Percentiles rank a stretch among this genome's conserved stretches.
Conservation (phyloP, 1,284 basidiomycete genomes). For the Cryptococcus sp. region DNA sequence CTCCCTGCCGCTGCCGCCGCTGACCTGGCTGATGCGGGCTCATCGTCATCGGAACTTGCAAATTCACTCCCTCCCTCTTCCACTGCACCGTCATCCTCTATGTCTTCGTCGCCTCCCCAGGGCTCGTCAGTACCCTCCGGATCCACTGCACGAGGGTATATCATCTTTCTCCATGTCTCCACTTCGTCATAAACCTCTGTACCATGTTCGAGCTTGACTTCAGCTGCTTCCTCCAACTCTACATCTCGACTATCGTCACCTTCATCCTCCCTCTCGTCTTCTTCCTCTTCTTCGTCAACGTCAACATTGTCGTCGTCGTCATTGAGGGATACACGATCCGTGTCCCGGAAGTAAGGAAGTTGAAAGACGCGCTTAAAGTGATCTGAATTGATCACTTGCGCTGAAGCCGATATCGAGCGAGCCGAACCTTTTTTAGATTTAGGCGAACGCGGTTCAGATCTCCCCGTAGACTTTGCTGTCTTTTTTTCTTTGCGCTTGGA, state of each 20-base stretch:
- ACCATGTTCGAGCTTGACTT: not conserved
- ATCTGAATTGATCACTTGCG: conserved; percentile 25
- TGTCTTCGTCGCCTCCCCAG: conserved; percentile 5
- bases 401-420: conserved; percentile 15
- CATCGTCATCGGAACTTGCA: not conserved
- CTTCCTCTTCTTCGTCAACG: conserved; percentile 9
- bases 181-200: conserved; percentile 18
- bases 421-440: not conserved
- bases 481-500: no score
- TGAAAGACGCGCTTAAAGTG: conserved; percentile 25
- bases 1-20: not conserved
- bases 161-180: conserved; percentile 13
- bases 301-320: conserved; percentile 3
- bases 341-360: conserved; percentile 20
- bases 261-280: conserved; percentile 1
- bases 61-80: not conserved
- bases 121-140: conserved; percentile 10
- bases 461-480: no score
- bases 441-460: not conserved
- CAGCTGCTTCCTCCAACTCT: conserved; percentile 2
- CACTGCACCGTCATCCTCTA: not conserved
- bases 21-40: not conserved
- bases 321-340: not conserved
- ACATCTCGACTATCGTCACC: not conserved
- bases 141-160: conserved; percentile 19